A percentile compares a stretch with the other conserved stretches of the same genome.
These are phyloP conservation scores for Geotrichum australiense DNA, from an alignment of 1,139 yeast genomes.

Conservation along the genomic window DNA sequence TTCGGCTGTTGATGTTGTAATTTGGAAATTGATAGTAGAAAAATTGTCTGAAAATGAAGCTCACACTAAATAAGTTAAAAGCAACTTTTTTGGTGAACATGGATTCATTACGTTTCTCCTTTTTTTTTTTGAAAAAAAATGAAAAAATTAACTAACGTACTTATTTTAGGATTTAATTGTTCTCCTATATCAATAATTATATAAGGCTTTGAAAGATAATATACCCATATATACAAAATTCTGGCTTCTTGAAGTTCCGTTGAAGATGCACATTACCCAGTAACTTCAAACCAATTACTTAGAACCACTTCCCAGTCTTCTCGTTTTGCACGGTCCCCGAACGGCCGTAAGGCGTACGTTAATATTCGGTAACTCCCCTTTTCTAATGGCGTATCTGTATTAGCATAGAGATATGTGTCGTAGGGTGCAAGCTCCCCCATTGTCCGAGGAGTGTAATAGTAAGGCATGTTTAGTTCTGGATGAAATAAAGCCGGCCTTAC, in stretches of 20 bases:
- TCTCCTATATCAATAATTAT: no score
- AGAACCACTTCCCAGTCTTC: not conserved
- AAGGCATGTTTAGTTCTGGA: constrained; percentile 2
- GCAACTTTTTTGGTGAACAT: not conserved
- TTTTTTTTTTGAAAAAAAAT: no score
- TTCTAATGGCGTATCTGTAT: not conserved
- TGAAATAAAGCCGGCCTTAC: not conserved
- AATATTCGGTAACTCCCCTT: constrained; percentile 13
- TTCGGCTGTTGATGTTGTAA: constrained; percentile 13
- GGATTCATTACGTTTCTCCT: no score
- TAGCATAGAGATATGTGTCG: not conserved
- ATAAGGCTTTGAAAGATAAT: no score
- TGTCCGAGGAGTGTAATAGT: constrained; percentile 2
- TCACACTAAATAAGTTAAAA: not conserved
- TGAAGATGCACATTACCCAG: no score
- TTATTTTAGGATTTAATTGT: no score
- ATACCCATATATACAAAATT: no score
- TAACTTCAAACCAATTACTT: not conserved
- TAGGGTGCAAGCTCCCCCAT: not conserved
- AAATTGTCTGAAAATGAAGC: constrained; percentile 8
- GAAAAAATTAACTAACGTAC: no score
- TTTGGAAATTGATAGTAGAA: constrained; percentile 16
- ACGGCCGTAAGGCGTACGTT: constrained; percentile 13
- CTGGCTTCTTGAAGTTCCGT: not conserved
- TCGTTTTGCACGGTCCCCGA: not conserved